Evolutionary conservation across 768 basidiomycete species (phyloP), one percentile per base, ranked within the genome.

Genomic region (Boletus tylopilopsis): DNA sequence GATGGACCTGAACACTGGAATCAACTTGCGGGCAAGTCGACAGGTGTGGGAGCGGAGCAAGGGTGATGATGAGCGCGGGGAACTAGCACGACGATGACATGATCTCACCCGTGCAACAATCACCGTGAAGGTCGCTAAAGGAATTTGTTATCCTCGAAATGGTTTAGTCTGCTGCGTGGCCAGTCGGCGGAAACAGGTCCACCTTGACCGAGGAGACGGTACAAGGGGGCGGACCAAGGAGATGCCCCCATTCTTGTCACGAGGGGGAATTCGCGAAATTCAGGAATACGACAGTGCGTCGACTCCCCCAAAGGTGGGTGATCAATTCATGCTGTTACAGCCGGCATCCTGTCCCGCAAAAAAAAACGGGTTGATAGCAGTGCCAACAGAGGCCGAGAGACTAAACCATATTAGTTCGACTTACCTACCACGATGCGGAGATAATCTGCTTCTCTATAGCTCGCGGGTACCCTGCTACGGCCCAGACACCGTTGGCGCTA

Each of bases 41-140:
- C 53, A 55, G 22, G 47, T 43, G 56, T 63, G 59, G 50, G 62
- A 53, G 61, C 33, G 43, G 34, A 21, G 16, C 49, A 41, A 34
- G 40, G 55, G 33, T 38, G 35, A 29, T 19, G 36, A 30, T 30
- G 29, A 38, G 23, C 42, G 51, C 49, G 61, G 53, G 40, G 49
- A 58, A 50, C 42, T 54, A n/a, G n/a, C n/a, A n/a, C n/a, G n/a
- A n/a, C n/a, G n/a, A n/a, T n/a, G 45, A 37, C 22, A 43, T 33
- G 36, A 29, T 50, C 35, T 45, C 34, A 18, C 33, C 27, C 23
- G 36, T 37, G 45, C 29, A 57, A 45, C n/a, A 40, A 16, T 29
- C 19, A 42, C 29, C 25, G 33, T 40, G 8, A 13, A 18, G 30
- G 12, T 40, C 16, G 9, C 37, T 23, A 41, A 34, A 51, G 52